phyloP scores from a whole-genome alignment of 2,329 filamentous ascomycete genomes.

The Nigrospora osmanthi region DNA sequence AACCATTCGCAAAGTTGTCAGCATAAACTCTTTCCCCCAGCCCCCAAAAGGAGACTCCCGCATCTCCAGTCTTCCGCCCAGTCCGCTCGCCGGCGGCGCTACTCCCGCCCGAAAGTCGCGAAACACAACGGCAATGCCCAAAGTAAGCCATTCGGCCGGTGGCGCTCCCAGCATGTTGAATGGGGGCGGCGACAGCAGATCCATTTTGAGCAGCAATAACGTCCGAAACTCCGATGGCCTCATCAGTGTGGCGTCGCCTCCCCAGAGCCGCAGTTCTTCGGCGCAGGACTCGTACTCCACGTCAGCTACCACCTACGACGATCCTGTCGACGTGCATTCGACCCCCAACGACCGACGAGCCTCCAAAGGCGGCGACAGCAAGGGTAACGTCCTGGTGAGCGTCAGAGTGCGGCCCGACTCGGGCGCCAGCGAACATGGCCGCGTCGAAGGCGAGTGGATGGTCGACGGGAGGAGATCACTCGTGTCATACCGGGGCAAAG shows the following conservation, averaged over 20 bases:
- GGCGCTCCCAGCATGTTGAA: constrained; percentile 69
- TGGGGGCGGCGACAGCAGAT: constrained; percentile 69
- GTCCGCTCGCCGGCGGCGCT: constrained; percentile 47
- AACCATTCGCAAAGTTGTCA: constrained; percentile 77
- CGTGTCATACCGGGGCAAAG: constrained; percentile 77
- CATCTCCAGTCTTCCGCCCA: constrained; percentile 53
- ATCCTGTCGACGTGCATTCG: constrained; percentile 50
- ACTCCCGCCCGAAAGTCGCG: constrained; percentile 42
- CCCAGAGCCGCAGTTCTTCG: constrained; percentile 85
- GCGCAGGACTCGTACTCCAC: constrained; percentile 89
- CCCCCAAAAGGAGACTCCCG: constrained; percentile 64
- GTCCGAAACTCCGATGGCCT: constrained; percentile 66
- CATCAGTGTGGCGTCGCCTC: constrained; percentile 71
- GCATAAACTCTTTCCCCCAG: constrained; percentile 89
- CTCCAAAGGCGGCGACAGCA: constrained; percentile 57
- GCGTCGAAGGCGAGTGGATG: constrained; percentile 78
- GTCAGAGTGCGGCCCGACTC: constrained; percentile 86
- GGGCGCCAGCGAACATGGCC: constrained; percentile 47
- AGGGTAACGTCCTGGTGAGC: constrained; percentile 93
- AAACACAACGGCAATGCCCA: constrained; percentile 41
- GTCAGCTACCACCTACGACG: constrained; percentile 82
- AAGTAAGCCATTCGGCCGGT: constrained; percentile 39
- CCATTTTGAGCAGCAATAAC: constrained; percentile 53
- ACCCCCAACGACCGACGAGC: constrained; percentile 34
- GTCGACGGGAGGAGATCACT: constrained; percentile 78